Conservation (phyloP, 495 filamentous ascomycete genomes). For the Aspergillus heteromorphus region DNA sequence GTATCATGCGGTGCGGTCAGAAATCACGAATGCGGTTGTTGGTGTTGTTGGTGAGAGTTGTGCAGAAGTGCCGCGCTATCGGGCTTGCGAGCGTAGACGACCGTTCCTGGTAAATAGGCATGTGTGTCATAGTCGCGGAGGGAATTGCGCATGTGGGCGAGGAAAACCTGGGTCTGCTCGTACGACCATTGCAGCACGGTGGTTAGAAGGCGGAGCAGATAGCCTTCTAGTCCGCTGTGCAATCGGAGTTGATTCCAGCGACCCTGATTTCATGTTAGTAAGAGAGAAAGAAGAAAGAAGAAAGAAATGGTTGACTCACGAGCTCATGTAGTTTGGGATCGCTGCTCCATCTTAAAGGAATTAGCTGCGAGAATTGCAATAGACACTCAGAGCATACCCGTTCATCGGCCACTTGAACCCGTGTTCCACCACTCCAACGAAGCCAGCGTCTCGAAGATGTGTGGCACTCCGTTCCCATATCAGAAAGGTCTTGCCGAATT, state of each 20-base stretch:
- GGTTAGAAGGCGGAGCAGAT: slow-evolving; percentile 55
- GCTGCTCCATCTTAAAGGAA: slow-evolving; percentile 54
- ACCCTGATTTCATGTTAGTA: slow-evolving; percentile 29
- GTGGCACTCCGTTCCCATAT: slow-evolving; percentile 39
- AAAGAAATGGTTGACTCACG: slow-evolving; percentile 1
- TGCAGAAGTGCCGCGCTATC: neutral
- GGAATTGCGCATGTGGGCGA: slow-evolving; percentile 20
- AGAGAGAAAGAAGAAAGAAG: neutral
- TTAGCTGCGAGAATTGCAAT: no score
- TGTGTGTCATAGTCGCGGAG: slow-evolving; percentile 18
- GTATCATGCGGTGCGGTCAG: no score
- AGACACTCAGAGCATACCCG: slow-evolving; percentile 10
- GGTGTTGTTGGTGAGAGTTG: neutral
- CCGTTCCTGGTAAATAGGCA: slow-evolving; percentile 23
- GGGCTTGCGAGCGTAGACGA: slow-evolving; percentile 21
- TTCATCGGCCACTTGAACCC: slow-evolving; percentile 53
- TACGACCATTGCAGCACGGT: slow-evolving; percentile 39
- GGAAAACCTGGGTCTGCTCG: slow-evolving; percentile 17
- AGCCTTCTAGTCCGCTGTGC: slow-evolving; percentile 54
- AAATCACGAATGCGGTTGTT: no score
- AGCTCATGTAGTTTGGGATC: slow-evolving; percentile 60
- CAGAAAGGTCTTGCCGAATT: slow-evolving; percentile 44
- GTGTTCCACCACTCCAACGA: slow-evolving; percentile 54
- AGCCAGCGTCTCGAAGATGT: slow-evolving; percentile 44
- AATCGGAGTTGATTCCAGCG: slow-evolving; percentile 56